Base-by-base conservation (phyloP, 768 basidiomycete species). In the Gelatoporia subvermispora region DNA sequence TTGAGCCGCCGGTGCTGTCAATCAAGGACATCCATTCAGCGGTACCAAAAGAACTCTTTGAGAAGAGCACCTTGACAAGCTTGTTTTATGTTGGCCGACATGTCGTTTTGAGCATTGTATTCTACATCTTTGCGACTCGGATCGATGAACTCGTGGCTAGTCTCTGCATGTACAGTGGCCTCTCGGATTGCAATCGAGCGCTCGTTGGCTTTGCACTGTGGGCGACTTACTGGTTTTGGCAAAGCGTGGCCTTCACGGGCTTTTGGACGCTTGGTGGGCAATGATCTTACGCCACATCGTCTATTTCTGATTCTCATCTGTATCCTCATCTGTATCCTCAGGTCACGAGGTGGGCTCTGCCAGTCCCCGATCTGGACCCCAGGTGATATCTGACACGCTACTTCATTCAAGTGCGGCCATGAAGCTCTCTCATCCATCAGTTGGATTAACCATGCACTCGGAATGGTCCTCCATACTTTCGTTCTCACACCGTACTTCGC, bases 11-110 rank as follows among this genome's bases (percentile, higher is more conserved):
- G 3, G 63, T 70, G 21, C 42, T 52, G n/a, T 48, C 51, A 47
- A 55, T 76, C 40, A 74, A 72, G 47, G 66, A 74, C 25, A 58
- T 81, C 28, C 76, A 70, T 51, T 65, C 71, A 13, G 77, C 72
- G 7, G 71, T 81, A 22, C 77, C 78, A 2, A 66, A 58, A 18
- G 70, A 72, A 50, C 69, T 79, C 17, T 76, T 75, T 55, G 63
- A 73, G 44, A 67, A 65, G 56, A 72, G 68, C 23, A 77, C 77
- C 4, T 4, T 51, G 18, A 75, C 65, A 46, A 74, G 77, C 43
- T 55, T 73, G 9, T 66, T 60, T 52, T 79, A 77, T 55, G 56
- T 79, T 21, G 45, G 56, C 11, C 62, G 74, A 34, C 76, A 79
- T 58, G 25, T 78, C 16, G 48, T 53, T 7, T 52, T 79, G 42